These are phyloP conservation scores for Tephrocybe sp. DNA, from an alignment of 768 basidiomycete genomes.

Conservation along the genomic window DNA sequence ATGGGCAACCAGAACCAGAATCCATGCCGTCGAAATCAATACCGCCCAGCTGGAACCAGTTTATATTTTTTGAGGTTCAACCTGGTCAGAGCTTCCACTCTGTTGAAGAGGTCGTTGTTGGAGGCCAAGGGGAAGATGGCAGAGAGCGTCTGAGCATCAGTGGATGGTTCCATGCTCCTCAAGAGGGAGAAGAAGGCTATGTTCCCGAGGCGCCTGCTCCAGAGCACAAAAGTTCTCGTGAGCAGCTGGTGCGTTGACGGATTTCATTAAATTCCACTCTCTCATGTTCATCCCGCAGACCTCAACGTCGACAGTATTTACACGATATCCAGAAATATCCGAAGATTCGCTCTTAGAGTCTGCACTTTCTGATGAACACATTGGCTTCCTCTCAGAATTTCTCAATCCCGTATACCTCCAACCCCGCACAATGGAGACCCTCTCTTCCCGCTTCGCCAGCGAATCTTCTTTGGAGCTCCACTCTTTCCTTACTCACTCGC, in stretches of 20 bases:
- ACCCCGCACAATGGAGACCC: constrained; percentile 71
- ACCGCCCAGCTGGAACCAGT: constrained; percentile 86
- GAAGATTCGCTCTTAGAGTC: constrained; percentile 49
- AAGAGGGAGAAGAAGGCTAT: constrained; percentile 90
- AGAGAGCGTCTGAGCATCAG: constrained; percentile 82
- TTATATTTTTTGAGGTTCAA: constrained; percentile 88
- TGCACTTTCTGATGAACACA: constrained; percentile 54
- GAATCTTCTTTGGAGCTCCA: constrained; percentile 90
- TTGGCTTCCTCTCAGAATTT: constrained; percentile 76
- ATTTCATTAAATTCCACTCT: constrained; percentile 2
- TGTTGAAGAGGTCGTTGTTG: constrained; percentile 94
- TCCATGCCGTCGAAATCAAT: constrained; percentile 61
- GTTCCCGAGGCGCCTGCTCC: constrained; percentile 42
- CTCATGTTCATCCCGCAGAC: constrained; percentile 36
- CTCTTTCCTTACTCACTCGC: constrained; percentile 70
- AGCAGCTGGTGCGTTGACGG: constrained; percentile 77
- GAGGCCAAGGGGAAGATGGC: constrained; percentile 62
- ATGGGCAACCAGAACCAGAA: constrained; percentile 69
- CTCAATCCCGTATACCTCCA: constrained; percentile 91
- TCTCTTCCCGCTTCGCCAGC: constrained; percentile 77
- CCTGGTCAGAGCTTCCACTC: constrained; percentile 95
- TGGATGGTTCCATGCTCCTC: constrained; percentile 95
- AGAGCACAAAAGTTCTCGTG: constrained; percentile 75
- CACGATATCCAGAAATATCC: constrained; percentile 42
- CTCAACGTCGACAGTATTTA: constrained; percentile 61